Evolutionary conservation across 192 early-diverging fungal genomes (phyloP), one percentile per base, ranked within the genome.

Genomic region (Gonapodya sp.): DNA sequence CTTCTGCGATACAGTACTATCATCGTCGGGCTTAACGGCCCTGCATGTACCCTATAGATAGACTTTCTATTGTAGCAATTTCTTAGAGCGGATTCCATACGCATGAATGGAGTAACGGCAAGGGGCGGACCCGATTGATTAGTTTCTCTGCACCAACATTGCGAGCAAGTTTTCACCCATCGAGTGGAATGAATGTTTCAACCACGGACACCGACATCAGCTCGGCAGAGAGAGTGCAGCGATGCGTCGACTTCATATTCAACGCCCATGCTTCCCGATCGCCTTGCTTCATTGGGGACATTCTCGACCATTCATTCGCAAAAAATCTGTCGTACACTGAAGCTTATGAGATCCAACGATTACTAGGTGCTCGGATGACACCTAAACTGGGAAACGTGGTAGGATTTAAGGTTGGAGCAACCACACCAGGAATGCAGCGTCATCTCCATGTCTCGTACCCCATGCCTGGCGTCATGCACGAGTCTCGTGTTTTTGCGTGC

Each of bases 401-500:
- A 16, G 75, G 75, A 8, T 77, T 16, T 14, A 77, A 77, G 34
- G 75, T 77, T 8, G 75, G 75, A 16, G 75, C 75, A 2, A 77
- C 75, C 18, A 77, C 75, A 2, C 75, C 75, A 8, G 75, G 75
- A 34, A 77, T 77, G 75, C 75, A 77, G 75, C 18, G 34, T 16
- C 75, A 77, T 34, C 75, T 77, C 30, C 75, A 77, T 34, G 75
- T 77, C 75, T 16, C 75, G 18, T 33, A 77, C 31, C 75, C 75
- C 8, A 77, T 77, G 75, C 75, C 75, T 14, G 75, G 75, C 2
- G 34, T 33, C 8, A 77, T 77, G 75, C 75, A 77, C 75, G 75
- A 16, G 2, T 77, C 75, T 33, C 75, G 75, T 2, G 34, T 77
- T 8, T 31, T 77, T 34, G 75, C 18, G 34, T 77, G 75, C 30